Percentiles rank a stretch among this genome's conserved stretches.
Conservation (phyloP, 768 basidiomycete species). For the Gymnopilus dilepis region DNA sequence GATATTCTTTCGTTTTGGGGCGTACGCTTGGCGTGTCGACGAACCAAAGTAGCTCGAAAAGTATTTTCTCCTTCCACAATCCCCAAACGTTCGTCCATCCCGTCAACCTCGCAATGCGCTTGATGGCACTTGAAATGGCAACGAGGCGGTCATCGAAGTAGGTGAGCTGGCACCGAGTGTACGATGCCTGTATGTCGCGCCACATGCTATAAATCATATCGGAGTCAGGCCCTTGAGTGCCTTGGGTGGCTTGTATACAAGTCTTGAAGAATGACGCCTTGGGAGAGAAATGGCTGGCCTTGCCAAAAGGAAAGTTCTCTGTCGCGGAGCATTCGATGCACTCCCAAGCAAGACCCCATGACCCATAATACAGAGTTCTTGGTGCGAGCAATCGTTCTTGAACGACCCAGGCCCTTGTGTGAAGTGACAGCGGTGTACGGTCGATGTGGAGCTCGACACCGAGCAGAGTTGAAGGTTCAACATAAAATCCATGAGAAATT, state of each 20-base stretch:
- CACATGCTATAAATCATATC: neutral
- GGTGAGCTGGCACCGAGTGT: neutral
- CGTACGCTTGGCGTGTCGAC: neutral
- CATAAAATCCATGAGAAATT: neutral
- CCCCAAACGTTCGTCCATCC: neutral
- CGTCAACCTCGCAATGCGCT: neutral
- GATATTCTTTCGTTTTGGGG: neutral
- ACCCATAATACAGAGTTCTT: neutral
- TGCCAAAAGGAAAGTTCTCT: neutral
- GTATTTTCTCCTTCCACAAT: neutral
- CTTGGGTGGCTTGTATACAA: too few relatives aligned
- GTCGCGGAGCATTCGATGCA: neutral
- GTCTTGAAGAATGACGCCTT: neutral
- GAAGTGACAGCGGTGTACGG: neutral
- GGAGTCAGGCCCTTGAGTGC: neutral
- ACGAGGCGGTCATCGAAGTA: neutral
- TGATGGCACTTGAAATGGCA: neutral
- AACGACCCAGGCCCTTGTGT: neutral
- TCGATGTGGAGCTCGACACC: neutral
- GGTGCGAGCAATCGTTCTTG: neutral
- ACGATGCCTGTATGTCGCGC: neutral
- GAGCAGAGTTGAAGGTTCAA: neutral
- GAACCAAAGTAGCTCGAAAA: neutral
- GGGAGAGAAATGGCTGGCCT: neutral
- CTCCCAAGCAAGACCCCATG: neutral